phyloP scores from a whole-genome alignment of 345 rosid genomes.

The Lumnitzera littorea region DNA sequence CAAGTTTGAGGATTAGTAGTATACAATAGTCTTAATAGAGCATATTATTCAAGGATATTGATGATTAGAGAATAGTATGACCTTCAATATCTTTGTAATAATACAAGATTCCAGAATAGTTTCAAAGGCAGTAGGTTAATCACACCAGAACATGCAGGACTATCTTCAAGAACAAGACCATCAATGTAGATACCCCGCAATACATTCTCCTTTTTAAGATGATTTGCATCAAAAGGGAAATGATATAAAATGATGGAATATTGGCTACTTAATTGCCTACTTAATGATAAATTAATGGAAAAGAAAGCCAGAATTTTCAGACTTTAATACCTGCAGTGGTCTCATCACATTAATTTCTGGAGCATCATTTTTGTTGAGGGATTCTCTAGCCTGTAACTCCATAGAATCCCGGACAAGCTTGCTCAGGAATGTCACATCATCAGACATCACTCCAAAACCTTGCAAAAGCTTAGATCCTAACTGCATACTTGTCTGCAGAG shows the following conservation, averaged over 20 bases:
- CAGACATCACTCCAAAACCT: slow-evolving; percentile 96
- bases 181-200: too few relatives aligned
- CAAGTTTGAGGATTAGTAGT: neutral
- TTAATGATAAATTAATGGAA: neutral
- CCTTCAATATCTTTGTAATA: neutral
- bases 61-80: neutral
- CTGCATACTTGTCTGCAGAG: slow-evolving; percentile 79
- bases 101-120: too few relatives aligned
- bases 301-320: neutral
- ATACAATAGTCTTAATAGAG: neutral
- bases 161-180: too few relatives aligned
- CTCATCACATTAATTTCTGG: slow-evolving; percentile 35
- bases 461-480: slow-evolving; percentile 87
- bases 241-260: too few relatives aligned
- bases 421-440: slow-evolving; percentile 75
- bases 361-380: slow-evolving; percentile 25
- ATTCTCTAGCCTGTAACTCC: slow-evolving; percentile 80
- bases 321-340: slow-evolving; percentile 41
- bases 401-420: slow-evolving; percentile 70
- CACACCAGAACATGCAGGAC: too few relatives aligned
- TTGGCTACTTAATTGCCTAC: too few relatives aligned
- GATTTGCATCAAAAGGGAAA: too few relatives aligned
- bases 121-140: too few relatives aligned
- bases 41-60: neutral
- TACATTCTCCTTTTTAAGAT: too few relatives aligned